Percentiles rank a stretch among this genome's conserved stretches.
phyloP scores from a whole-genome alignment of 176 grass and related monocot genomes.

The Melocanna baccifera region DNA sequence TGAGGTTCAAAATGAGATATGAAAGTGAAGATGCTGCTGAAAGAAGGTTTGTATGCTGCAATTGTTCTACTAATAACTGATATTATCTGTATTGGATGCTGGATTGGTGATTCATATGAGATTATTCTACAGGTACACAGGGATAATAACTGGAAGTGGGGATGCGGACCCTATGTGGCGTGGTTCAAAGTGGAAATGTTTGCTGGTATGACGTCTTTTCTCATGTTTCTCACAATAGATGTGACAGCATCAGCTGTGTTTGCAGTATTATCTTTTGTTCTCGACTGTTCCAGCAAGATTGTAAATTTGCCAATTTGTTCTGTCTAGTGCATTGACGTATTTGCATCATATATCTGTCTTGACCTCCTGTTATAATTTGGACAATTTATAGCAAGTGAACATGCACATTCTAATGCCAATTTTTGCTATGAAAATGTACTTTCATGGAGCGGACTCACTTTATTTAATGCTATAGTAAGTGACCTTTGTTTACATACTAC shows the following conservation, averaged over 20 bases:
- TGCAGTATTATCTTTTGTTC: background rate
- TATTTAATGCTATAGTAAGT: background rate
- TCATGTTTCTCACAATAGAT: background rate
- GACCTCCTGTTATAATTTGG: background rate
- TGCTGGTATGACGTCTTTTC: conserved; percentile 48
- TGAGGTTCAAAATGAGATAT: conserved; percentile 86
- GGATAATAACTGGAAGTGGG: conserved; percentile 64
- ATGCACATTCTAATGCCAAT: background rate
- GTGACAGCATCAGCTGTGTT: background rate
- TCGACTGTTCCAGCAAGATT: background rate
- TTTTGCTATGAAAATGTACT: background rate
- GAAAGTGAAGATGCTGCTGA: conserved; percentile 91
- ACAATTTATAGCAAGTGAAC: background rate
- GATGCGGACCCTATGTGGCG: conserved; percentile 77
- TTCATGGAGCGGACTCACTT: background rate
- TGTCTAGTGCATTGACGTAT: background rate
- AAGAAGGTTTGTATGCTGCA: conserved; percentile 55
- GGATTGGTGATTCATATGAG: background rate
- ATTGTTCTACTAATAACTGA: background rate
- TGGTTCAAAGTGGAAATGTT: conserved; percentile 93
- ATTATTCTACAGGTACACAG: conserved; percentile 59
- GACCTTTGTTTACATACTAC: background rate
- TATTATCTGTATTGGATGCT: conserved; percentile 4
- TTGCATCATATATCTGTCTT: background rate
- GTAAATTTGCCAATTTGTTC: background rate